These are phyloP conservation scores for Quercus glauca DNA, from an alignment of 306 rosid species.

Conservation along the genomic window DNA sequence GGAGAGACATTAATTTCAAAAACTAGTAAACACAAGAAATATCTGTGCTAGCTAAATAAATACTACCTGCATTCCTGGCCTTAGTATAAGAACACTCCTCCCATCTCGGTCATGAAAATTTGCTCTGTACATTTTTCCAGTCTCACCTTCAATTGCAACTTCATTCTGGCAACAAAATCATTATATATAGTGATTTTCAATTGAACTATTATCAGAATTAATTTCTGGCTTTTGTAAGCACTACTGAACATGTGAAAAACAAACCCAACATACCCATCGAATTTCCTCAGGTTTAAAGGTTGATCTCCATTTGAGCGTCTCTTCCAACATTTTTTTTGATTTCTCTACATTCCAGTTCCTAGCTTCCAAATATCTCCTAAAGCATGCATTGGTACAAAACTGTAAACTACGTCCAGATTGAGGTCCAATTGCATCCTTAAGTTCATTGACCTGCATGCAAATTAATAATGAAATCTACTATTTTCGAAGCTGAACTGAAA, in stretches of 20 bases:
- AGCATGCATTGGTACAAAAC: conserved; percentile 74
- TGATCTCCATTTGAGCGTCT: conserved; percentile 75
- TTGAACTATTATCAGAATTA: not conserved
- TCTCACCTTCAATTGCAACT: conserved; percentile 48
- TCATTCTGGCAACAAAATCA: conserved; percentile 30
- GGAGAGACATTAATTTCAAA: conserved; percentile 21
- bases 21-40: not conserved
- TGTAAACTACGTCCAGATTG: conserved; percentile 56
- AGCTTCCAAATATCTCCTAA: conserved; percentile 76
- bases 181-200: not conserved
- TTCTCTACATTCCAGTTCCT: conserved; percentile 78
- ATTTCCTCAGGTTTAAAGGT: conserved; percentile 77
- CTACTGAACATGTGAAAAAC: not conserved
- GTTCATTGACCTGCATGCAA: conserved; percentile 56
- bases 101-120: conserved; percentile 71
- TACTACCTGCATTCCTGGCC: conserved; percentile 50
- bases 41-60: not conserved
- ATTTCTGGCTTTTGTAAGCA: not conserved
- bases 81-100: conserved; percentile 40
- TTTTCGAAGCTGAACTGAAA: not conserved
- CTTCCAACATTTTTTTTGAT: conserved; percentile 75
- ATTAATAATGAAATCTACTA: not conserved
- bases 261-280: conserved; percentile 63
- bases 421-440: conserved; percentile 62
- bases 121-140: conserved; percentile 79